A percentile compares a stretch with the other conserved stretches of the same genome.
phyloP scores from a whole-genome alignment of 768 basidiomycete species.

The Hemileccinum rubropunctum region DNA sequence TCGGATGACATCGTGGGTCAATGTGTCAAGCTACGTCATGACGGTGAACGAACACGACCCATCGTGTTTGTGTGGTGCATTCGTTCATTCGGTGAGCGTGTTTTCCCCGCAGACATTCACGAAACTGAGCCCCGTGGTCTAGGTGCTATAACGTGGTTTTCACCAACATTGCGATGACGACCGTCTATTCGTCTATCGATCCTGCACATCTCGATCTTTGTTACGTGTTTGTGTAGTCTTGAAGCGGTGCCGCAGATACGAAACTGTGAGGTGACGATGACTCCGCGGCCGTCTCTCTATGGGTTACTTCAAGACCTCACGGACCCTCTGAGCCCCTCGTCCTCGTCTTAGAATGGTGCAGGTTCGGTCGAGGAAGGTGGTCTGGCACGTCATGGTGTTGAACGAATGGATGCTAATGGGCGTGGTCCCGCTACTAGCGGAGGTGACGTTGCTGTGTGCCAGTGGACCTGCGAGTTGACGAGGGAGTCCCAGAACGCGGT shows the following conservation, averaged over 20 bases:
- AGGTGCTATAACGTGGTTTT: conserved; percentile 54
- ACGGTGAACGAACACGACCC: conserved; percentile 54
- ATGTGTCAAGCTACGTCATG: conserved; percentile 35
- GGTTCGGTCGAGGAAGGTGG: too few relatives aligned
- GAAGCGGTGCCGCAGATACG: conserved; percentile 64
- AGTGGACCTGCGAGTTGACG: too few relatives aligned
- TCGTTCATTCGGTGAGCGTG: conserved; percentile 59
- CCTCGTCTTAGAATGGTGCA: too few relatives aligned
- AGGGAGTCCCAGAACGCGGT: too few relatives aligned
- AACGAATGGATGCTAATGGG: too few relatives aligned
- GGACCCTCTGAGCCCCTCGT: too few relatives aligned
- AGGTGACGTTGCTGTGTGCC: too few relatives aligned
- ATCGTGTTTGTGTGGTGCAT: conserved; percentile 85
- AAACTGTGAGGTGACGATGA: conserved; percentile 54
- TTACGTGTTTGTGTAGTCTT: conserved; percentile 74
- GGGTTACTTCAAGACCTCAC: conserved; percentile 44
- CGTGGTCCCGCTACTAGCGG: too few relatives aligned
- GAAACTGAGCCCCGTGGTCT: not conserved
- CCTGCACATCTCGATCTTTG: conserved; percentile 72
- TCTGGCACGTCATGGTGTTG: too few relatives aligned
- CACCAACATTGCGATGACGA: conserved; percentile 42
- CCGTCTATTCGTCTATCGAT: conserved; percentile 44
- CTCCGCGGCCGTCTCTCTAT: conserved; percentile 48
- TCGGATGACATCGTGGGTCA: conserved; percentile 80
- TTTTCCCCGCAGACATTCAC: not conserved